Percentiles rank a stretch among this genome's conserved stretches.
These are phyloP conservation scores for Xylariaceae sp. DNA, from an alignment of 2,329 filamentous ascomycete genomes.

Conservation along the genomic window DNA sequence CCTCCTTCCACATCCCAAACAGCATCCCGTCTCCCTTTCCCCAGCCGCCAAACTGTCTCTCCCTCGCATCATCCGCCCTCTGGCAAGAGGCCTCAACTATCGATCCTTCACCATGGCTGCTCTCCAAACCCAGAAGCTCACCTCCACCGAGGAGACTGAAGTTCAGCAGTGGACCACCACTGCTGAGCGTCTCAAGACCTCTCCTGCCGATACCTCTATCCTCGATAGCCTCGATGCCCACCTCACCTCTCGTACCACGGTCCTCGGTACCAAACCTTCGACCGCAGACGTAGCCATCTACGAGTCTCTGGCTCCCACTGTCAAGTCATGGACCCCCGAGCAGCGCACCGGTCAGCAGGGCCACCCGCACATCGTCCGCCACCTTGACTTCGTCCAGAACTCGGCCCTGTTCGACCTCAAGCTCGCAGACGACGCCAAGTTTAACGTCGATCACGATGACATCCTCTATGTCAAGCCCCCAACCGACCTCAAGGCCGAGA, in stretches of 20 bases:
- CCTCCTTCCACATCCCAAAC: neutral
- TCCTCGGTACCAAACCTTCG: conserved; percentile 86
- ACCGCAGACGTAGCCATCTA: conserved; percentile 83
- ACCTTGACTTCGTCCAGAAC: conserved; percentile 94
- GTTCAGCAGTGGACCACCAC: conserved; percentile 86
- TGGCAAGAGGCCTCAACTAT: conserved; percentile 30
- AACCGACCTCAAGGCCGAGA: conserved; percentile 88
- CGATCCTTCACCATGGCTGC: conserved; percentile 58
- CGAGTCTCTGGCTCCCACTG: conserved; percentile 69
- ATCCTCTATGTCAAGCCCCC: conserved; percentile 85
- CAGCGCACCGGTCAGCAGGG: conserved; percentile 87
- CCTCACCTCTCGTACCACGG: conserved; percentile 80
- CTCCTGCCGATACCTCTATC: conserved; percentile 61
- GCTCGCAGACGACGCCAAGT: conserved; percentile 68
- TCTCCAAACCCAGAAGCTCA: conserved; percentile 67
- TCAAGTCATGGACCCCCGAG: conserved; percentile 76
- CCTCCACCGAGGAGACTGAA: conserved; percentile 75
- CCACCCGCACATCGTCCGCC: conserved; percentile 85
- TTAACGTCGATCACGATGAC: conserved; percentile 73
- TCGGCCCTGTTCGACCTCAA: conserved; percentile 68
- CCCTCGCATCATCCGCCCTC: conserved; percentile 32
- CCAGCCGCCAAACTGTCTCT: conserved; percentile 35
- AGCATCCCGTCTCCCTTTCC: conserved; percentile 4
- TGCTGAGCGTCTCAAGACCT: conserved; percentile 62
- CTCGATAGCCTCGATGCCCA: conserved; percentile 80